Base-by-base conservation (phyloP, 257 asterid species). In the Gentiana dahurica region DNA sequence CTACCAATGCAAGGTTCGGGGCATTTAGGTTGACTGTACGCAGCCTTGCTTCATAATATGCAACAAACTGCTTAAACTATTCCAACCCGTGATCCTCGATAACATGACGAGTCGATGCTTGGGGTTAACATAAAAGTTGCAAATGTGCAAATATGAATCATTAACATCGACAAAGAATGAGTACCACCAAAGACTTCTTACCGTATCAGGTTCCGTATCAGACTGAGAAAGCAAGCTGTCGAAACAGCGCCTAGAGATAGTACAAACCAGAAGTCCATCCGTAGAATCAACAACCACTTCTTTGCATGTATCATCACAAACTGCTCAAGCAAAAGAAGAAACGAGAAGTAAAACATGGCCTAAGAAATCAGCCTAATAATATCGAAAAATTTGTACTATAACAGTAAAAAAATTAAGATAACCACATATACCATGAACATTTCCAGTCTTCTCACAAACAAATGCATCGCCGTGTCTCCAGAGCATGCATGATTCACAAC, bases 401-500 rank as follows among this genome's bases (percentile, higher is more conserved):
- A 41, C 46, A 2, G 46, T 10, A 41, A 7, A 41, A 1, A 3
- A 2, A 7, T 5, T 41, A 10, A 41, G 46, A 41, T 5, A 10
- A 41, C 9, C 8, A 41, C 9, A 41, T 5, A 41, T 41, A 92
- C 99, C 95, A 68, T 88, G 99, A 61, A 92, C 94, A 67, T 80
- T 84, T 55, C 99, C 99, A 47, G 95, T 92, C 65, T 83, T 88
- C 71, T 92, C 99, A 75, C 99, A 92, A 44, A 92, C 85, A 69
- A 85, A 88, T 49, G 82, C 99, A 77, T 88, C 95, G 24, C 94
- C 97, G 59, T 83, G 75, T 75, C 95, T 38, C 99, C 99, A 47
- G 95, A 85, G 68, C 97, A 92, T 9, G 81, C 84, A 65, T 92
- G 99, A 75, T 81, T 80, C 34, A 58, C 51, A 55, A 81, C 90